phyloP scores from a whole-genome alignment of 129 eudicot species.

The Silybum marianum region DNA sequence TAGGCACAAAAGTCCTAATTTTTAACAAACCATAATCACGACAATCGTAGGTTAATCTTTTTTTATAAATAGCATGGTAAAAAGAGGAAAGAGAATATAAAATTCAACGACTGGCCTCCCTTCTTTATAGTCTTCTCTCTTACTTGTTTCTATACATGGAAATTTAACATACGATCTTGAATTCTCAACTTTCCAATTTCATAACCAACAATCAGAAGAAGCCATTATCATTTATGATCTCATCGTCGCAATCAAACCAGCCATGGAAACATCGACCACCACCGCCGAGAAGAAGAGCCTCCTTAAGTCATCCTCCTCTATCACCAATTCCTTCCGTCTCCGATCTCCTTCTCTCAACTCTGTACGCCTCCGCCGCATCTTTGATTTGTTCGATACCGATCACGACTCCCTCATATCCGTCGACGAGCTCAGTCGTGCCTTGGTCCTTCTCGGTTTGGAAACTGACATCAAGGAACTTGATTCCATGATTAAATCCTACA shows the following conservation, averaged over 20 bases:
- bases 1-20: no score
- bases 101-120: slow-evolving; percentile 10
- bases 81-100: neutral
- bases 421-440: slow-evolving; percentile 70
- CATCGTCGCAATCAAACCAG: neutral
- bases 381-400: slow-evolving; percentile 72
- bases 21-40: neutral
- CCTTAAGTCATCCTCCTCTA: slow-evolving; percentile 24
- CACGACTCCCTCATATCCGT: slow-evolving; percentile 54
- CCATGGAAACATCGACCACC: slow-evolving; percentile 23
- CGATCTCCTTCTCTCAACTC: slow-evolving; percentile 75
- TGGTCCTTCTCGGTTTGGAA: slow-evolving; percentile 60
- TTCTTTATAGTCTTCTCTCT: slow-evolving; percentile 28
- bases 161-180: slow-evolving; percentile 6
- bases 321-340: slow-evolving; percentile 47
- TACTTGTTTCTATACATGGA: slow-evolving; percentile 30
- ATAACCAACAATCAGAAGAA: neutral
- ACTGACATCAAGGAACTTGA: slow-evolving; percentile 48
- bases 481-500: slow-evolving; percentile 46
- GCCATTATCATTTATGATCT: neutral
- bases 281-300: slow-evolving; percentile 20
- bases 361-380: slow-evolving; percentile 75
- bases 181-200: neutral
- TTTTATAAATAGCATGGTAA: neutral
- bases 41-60: neutral